Base-by-base conservation (phyloP, 2,329 filamentous ascomycete genomes). In the Penicillium glabrum region DNA sequence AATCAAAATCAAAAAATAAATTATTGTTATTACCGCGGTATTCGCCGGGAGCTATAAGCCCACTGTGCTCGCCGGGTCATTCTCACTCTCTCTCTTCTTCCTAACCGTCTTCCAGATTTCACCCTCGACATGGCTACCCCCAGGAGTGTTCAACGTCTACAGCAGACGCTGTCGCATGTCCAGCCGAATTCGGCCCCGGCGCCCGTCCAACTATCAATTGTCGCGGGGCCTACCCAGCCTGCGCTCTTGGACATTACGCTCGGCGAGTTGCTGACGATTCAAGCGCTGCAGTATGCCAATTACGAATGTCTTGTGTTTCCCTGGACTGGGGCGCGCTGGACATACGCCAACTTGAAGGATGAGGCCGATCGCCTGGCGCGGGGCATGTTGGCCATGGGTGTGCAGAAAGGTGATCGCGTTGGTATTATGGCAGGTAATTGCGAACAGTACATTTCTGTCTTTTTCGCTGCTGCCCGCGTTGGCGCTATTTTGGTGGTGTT, bases 271-370 rank as follows among this genome's bases (percentile, higher is more conserved):
- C 80, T 93, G 39, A 86, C 89, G 58, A 80, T 90, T 14, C 89
- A 93, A 74, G 86, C 83, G 45, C 80, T 85, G 49, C 81, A 85
- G 47, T 86, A 89, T 71, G 83, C 85, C 24, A 79, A 83, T 50
- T 80, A 83, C 53, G 89, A 92, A 69, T 89, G 85, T 58, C 74
- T 93, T 43, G 82, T 92, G 24, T 88, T 89, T 50, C 87, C 89
- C 0, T 92, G 89, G 89, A 91, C 89, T 0, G 86, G 86, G 1
- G 83, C 87, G 4, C 80, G 89, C 66, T 92, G 89, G 89, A 88
- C 86, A 0, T 89, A 89, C 73, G 80, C 83, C 59, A 80, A 87
- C 58, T 77, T 89, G 51, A 84, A 86, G 65, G 80, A 84, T 56
- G 83, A 88, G 73, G 85, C 83, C 64, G 81, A 83, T 45, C 77